Evolutionary conservation across 176 grass and related monocot genomes (phyloP), one percentile per base, ranked within the genome.

Genomic region (Lolium perenne): DNA sequence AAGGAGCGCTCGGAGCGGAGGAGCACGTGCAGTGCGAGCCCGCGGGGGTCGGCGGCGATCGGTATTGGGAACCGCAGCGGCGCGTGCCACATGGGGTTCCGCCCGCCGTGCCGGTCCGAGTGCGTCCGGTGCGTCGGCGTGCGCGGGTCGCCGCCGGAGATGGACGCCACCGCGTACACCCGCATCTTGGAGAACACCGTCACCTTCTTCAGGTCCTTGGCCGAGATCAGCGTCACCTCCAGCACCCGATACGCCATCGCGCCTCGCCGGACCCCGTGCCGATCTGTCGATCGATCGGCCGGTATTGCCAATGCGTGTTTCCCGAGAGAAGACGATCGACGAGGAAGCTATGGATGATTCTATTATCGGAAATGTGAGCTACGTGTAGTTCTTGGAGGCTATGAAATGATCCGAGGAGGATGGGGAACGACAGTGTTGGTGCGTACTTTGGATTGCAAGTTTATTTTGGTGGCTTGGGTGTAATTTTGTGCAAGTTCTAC

Each of bases 181-280:
- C 89, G 89, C 95, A 94, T 97, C 87, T 92, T 93, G 67, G 82
- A 90, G 62, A 97, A 94, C 13, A 94, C 9, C 55, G 92, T 92
- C 74, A 97, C 91, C 53, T 94, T 87, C 81, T 94, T 90, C 18
- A 97, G 90, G 85, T 93, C 91, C 79, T 86, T 91, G 64, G 91
- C 95, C 8, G 92, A 97, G 86, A 97, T 80, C 78, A 94, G 82
- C 18, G 92, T 97, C 83, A 97, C 78, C 78, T 94, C 91, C 79
- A 97, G 81, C 38, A 86, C 79, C 83, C 86, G 90, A 69, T 73
- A 74, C 56, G 88, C 84, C 92, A 92, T 92, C 62, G 75, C 60
- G 9, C 15, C 12, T 21, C 29, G 29, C 83, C 54, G 76, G 51
- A 46, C 54, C 0, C n/a, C 15, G 82, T 22, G 16, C 41, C 22